Evolutionary conservation across 257 asterid species (phyloP).

Genomic region (Solanum lignicaule): DNA sequence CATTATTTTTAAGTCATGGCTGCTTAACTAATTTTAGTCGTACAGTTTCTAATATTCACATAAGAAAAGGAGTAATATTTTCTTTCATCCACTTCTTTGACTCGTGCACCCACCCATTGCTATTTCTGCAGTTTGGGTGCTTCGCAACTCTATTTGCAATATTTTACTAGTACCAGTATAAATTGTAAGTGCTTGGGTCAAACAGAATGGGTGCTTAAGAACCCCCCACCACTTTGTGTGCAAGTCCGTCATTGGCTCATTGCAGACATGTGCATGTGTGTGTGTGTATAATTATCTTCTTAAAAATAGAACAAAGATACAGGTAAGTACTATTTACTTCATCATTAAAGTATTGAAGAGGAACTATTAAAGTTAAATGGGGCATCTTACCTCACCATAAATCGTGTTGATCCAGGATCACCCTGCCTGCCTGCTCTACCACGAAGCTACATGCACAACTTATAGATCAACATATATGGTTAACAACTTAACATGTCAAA

Average conservation of each 20-base stretch:
- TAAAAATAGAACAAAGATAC: not conserved
- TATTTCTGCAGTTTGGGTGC: not conserved
- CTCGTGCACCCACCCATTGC: not conserved
- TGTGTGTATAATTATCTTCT: not conserved
- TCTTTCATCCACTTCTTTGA: not conserved
- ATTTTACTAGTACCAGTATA: not conserved
- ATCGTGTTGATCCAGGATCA: slow-evolving; percentile 97
- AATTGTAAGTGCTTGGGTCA: not conserved
- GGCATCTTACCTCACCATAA: slow-evolving; percentile 82
- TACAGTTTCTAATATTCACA: not conserved
- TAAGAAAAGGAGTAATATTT: not conserved
- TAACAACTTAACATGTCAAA: not conserved
- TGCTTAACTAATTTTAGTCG: not conserved
- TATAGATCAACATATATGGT: not conserved
- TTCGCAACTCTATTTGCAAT: not conserved
- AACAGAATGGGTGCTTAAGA: not conserved
- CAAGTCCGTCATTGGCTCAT: not conserved
- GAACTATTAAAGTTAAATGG: not conserved
- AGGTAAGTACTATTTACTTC: not conserved
- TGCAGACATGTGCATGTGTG: not conserved
- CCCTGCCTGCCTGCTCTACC: slow-evolving; percentile 99
- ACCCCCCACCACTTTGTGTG: not conserved
- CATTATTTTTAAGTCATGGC: not conserved
- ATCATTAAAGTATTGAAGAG: not conserved
- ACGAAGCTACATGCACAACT: slow-evolving; percentile 53